phyloP scores from a whole-genome alignment of 2,329 filamentous ascomycete genomes.

The Claviceps arundinis region DNA sequence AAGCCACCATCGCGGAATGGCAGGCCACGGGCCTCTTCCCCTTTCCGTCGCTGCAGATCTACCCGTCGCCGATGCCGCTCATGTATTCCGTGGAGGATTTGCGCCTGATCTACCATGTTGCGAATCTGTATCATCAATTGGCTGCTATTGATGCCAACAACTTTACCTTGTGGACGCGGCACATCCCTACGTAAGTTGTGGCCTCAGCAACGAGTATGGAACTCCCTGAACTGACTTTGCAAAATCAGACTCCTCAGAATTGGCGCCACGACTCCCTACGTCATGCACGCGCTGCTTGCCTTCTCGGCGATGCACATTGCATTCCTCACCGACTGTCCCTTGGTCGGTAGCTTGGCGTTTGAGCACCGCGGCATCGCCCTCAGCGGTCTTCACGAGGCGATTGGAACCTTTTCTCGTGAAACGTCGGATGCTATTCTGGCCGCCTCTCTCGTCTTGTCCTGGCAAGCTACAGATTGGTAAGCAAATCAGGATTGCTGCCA shows the following conservation, averaged over 20 bases:
- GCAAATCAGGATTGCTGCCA: conserved; percentile 15
- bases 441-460: conserved; percentile 81
- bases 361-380: conserved; percentile 78
- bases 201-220: background rate
- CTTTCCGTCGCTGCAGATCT: conserved; percentile 68
- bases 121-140: conserved; percentile 73
- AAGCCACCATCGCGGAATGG: conserved; percentile 72
- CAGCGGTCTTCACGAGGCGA: conserved; percentile 77
- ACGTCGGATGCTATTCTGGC: conserved; percentile 88
- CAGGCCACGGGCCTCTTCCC: conserved; percentile 72
- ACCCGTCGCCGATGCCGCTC: conserved; percentile 59
- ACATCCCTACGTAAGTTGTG: conserved; percentile 71
- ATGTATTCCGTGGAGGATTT: conserved; percentile 66
- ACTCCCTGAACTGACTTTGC: background rate
- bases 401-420: conserved; percentile 68
- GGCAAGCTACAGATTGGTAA: conserved; percentile 95
- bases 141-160: conserved; percentile 62
- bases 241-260: conserved; percentile 46
- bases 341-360: conserved; percentile 79
- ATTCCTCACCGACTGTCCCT: conserved; percentile 72
- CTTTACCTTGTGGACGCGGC: conserved; percentile 84
- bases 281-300: conserved; percentile 85
- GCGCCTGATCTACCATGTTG: conserved; percentile 81
- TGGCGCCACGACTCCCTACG: conserved; percentile 69
- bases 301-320: conserved; percentile 93